Evolutionary conservation across 2,329 filamentous ascomycete genomes (phyloP), one percentile per base, ranked within the genome.

Genomic region (Herpotrichia juniperi): DNA sequence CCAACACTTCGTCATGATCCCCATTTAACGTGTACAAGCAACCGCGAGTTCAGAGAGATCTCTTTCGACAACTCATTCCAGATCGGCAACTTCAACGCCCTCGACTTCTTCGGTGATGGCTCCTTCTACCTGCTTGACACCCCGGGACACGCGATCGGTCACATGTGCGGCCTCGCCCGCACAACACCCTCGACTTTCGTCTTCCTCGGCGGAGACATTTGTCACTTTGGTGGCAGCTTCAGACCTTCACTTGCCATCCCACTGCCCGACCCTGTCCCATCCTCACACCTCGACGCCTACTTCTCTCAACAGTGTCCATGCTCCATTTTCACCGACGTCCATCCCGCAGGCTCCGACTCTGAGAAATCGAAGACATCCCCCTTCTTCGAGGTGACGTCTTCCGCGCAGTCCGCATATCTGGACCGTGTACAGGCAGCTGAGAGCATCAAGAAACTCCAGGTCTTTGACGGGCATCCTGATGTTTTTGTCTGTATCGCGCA

Each of bases 91-190:
- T 80, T 80, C 61, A 56, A 68, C 30, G 79, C 79, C 1, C 62
- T 72, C 22, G 81, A 85, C 61, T 83, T 76, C 59, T 84, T 83
- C 46, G 76, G 75, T 4, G 82, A 85, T 58, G 82, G 81, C 1
- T 76, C 71, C 17, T 81, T 85, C 53, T 83, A 83, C 58, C 71
- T 85, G 2, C 72, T 84, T 30, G 69, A 81, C 55, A 75, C 78
- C 2, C 80, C 80, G 0, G 82, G 82, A 2, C 81, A 83, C 56
- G 74, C 76, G 1, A 61, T 79, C 2, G 79, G 77, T 1, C 79
- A 82, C 56, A 69, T 80, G 25, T 76, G 73, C 46, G 81, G 72
- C 4, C 69, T 84, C 0, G 80, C 78, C 0, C 70, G 80, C 8
- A 77, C 75, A 2, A 58, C 58, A 3, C 58, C 53, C 8, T 35